A percentile compares a stretch with the other conserved stretches of the same genome.
Conservation (phyloP, 495 filamentous ascomycete genomes). For the Penicillium goetzii region DNA sequence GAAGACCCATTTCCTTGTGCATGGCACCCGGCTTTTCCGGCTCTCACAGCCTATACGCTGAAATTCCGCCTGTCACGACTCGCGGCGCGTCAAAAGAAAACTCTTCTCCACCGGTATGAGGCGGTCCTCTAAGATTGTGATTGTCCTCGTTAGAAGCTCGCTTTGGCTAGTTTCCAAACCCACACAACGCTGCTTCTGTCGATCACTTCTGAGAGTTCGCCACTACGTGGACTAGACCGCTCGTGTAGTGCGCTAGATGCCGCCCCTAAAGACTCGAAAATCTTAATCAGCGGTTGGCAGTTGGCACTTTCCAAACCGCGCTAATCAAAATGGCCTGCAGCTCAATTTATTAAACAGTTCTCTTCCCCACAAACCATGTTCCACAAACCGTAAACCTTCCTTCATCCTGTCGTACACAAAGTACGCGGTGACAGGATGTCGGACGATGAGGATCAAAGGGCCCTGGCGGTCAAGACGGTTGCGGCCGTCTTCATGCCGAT, state of each 20-base stretch:
- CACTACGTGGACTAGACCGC: not conserved
- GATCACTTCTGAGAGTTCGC: slow-evolving; percentile 13
- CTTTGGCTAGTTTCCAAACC: not conserved
- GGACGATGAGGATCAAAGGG: slow-evolving; percentile 34
- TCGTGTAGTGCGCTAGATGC: slow-evolving; percentile 12
- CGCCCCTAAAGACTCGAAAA: slow-evolving; percentile 20
- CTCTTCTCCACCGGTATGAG: not conserved
- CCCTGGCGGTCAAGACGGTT: slow-evolving; percentile 35
- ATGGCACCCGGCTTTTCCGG: not conserved
- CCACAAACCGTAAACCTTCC: slow-evolving; percentile 1
- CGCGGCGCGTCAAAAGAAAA: not conserved
- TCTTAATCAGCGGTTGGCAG: slow-evolving; percentile 10
- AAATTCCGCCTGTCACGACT: not conserved
- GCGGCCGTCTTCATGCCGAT: slow-evolving; percentile 46
- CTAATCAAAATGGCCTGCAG: slow-evolving; percentile 5
- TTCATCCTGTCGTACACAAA: slow-evolving; percentile 5
- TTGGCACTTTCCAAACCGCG: slow-evolving; percentile 9
- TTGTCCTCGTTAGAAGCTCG: not conserved
- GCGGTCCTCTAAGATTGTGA: not conserved
- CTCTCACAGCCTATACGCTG: not conserved
- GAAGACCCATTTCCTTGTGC: slow-evolving; percentile 6
- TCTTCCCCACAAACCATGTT: slow-evolving; percentile 16
- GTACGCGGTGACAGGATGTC: slow-evolving; percentile 14
- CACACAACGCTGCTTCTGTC: slow-evolving; percentile 2
- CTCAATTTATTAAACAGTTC: slow-evolving; percentile 11